phyloP scores from a whole-genome alignment of 1,284 basidiomycete species.

The Trichosporon sp. region DNA sequence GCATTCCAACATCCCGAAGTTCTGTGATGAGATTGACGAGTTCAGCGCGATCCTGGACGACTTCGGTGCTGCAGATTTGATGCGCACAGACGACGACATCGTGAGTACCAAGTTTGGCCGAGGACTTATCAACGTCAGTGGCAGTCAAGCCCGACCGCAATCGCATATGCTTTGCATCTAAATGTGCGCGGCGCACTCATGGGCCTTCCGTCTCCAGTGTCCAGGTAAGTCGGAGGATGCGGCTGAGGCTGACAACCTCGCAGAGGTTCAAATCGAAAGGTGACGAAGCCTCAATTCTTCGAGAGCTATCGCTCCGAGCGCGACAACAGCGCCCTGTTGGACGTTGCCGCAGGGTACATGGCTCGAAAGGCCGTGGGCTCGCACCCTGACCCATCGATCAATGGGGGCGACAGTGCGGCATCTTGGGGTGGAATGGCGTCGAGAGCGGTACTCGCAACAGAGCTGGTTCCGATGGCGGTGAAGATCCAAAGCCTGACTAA shows the following conservation, averaged over 20 bases:
- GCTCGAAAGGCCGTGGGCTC: slow-evolving; percentile 27
- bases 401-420: slow-evolving; percentile 15
- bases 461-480: slow-evolving; percentile 46
- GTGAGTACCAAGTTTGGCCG: slow-evolving; percentile 51
- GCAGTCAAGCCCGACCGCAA: slow-evolving; percentile 59
- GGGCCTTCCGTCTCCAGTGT: slow-evolving; percentile 78
- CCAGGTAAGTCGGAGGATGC: slow-evolving; percentile 51
- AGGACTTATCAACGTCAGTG: slow-evolving; percentile 54
- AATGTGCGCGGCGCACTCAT: slow-evolving; percentile 72
- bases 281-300: slow-evolving; percentile 56
- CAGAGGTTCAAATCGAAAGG: slow-evolving; percentile 59
- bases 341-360: slow-evolving; percentile 36
- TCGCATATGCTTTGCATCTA: slow-evolving; percentile 79
- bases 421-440: slow-evolving; percentile 38
- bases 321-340: slow-evolving; percentile 39
- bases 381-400: slow-evolving; percentile 1
- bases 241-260: not conserved
- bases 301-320: slow-evolving; percentile 43
- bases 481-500: slow-evolving; percentile 36
- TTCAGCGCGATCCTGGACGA: slow-evolving; percentile 67
- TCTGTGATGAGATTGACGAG: slow-evolving; percentile 73
- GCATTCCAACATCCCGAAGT: slow-evolving; percentile 87
- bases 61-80: slow-evolving; percentile 74
- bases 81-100: slow-evolving; percentile 62
- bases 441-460: slow-evolving; percentile 32